Evolutionary conservation across 2,329 filamentous ascomycete genomes (phyloP).

Genomic region (Sporothrix dimorphospora): DNA sequence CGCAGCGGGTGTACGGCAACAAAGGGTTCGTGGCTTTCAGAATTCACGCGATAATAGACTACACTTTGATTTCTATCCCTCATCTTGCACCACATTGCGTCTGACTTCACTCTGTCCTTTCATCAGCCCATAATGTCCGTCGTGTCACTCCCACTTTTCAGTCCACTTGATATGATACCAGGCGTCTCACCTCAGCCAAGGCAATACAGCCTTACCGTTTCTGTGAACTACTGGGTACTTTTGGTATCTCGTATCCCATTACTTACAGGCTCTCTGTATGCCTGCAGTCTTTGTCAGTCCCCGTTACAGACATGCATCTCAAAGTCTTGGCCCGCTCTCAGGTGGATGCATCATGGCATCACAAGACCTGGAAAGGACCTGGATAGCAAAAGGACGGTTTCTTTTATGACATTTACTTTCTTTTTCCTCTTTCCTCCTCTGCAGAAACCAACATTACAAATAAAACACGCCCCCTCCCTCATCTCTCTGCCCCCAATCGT

Average conservation of each 20-base stretch:
- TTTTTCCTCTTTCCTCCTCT: neutral
- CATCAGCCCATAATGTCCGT: neutral
- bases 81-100: neutral
- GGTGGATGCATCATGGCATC: slow-evolving; percentile 4
- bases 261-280: neutral
- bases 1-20: neutral
- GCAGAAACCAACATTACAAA: neutral
- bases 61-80: neutral
- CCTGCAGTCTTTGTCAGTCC: neutral
- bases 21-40: neutral
- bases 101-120: neutral
- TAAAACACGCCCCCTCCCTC: neutral
- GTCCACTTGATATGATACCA: neutral
- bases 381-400: neutral
- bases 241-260: slow-evolving; percentile 10
- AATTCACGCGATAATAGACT: neutral
- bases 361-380: neutral
- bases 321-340: neutral
- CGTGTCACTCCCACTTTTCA: neutral
- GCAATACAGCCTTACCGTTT: neutral
- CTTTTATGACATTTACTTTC: neutral
- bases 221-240: neutral
- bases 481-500: neutral
- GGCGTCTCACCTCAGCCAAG: neutral
- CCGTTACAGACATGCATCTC: neutral